Percentiles rank a stretch among this genome's conserved stretches.
phyloP scores from a whole-genome alignment of 2,329 filamentous ascomycete genomes.

The Xylariaceae sp. region DNA sequence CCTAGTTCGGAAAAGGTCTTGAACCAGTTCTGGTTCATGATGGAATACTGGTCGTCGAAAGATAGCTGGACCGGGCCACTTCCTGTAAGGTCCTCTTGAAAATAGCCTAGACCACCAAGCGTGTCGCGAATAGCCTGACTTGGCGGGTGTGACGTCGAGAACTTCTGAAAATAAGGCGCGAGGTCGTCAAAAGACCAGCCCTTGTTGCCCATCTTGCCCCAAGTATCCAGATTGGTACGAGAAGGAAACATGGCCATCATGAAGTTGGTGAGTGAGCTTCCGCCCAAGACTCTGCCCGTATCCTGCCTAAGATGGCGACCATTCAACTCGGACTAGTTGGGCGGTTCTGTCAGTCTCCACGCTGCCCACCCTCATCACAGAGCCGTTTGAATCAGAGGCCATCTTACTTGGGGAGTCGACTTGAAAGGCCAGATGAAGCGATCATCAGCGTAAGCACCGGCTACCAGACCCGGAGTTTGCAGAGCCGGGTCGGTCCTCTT shows the following conservation, averaged over 20 bases:
- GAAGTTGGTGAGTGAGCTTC: slow-evolving; percentile 28
- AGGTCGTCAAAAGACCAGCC: slow-evolving; percentile 21
- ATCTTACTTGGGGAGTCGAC: slow-evolving; percentile 34
- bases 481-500: slow-evolving; percentile 35
- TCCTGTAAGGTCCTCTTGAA: slow-evolving; percentile 29
- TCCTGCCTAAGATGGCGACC: slow-evolving; percentile 31
- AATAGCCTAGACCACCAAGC: slow-evolving; percentile 23
- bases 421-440: slow-evolving; percentile 42
- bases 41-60: slow-evolving; percentile 33
- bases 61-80: slow-evolving; percentile 38
- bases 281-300: slow-evolving; percentile 34
- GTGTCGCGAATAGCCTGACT: slow-evolving; percentile 15
- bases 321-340: slow-evolving; percentile 25
- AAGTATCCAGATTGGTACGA: slow-evolving; percentile 17
- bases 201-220: slow-evolving; percentile 24
- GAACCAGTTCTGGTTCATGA: slow-evolving; percentile 37
- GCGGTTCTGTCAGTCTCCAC: slow-evolving; percentile 5
- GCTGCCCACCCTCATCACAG: neutral
- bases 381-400: neutral
- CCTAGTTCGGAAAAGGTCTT: slow-evolving; percentile 35
- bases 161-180: slow-evolving; percentile 20
- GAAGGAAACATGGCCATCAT: slow-evolving; percentile 25
- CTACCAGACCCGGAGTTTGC: slow-evolving; percentile 34
- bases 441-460: slow-evolving; percentile 21
- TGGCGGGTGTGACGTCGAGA: slow-evolving; percentile 20